Conservation (phyloP, 2,329 filamentous ascomycete species). For the Talaromyces verruculosus region DNA sequence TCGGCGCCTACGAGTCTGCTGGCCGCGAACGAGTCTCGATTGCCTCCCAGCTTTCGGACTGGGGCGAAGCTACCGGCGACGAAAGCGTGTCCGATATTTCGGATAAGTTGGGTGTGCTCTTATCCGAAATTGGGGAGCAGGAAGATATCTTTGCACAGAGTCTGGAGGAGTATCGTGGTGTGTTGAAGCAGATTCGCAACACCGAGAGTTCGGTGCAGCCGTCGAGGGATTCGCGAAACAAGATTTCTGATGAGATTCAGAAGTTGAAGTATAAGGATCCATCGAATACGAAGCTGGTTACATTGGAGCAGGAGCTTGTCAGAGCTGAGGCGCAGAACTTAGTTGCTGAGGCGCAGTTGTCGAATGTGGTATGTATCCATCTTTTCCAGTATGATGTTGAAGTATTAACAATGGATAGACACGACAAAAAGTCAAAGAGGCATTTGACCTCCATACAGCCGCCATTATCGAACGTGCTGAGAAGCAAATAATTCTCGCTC, state of each 20-base stretch:
- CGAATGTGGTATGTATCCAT: constrained; percentile 73
- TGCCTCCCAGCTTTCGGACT: constrained; percentile 88
- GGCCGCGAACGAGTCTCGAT: constrained; percentile 81
- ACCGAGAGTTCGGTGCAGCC: constrained; percentile 95
- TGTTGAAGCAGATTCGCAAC: constrained; percentile 90
- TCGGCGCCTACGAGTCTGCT: constrained; percentile 79
- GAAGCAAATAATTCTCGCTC: constrained; percentile 92
- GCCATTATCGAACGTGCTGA: constrained; percentile 94
- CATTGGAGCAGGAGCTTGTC: constrained; percentile 93
- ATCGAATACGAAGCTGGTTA: constrained; percentile 73
- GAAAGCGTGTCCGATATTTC: constrained; percentile 84
- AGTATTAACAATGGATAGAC: constrained; percentile 58
- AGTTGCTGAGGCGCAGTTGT: constrained; percentile 93
- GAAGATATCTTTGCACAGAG: constrained; percentile 85
- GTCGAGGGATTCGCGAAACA: constrained; percentile 79
- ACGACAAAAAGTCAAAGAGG: constrained; percentile 92
- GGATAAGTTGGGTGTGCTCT: constrained; percentile 90
- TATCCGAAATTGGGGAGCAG: constrained; percentile 90
- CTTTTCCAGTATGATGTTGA: background rate
- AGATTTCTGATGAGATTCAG: constrained; percentile 89
- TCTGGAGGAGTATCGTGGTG: constrained; percentile 76
- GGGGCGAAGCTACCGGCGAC: constrained; percentile 89
- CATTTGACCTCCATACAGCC: constrained; percentile 82
- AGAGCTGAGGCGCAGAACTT: constrained; percentile 93
- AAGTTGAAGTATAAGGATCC: constrained; percentile 91